A percentile compares a stretch with the other conserved stretches of the same genome.
phyloP scores from a whole-genome alignment of 2,329 filamentous ascomycete species.

The Calycina marina region DNA sequence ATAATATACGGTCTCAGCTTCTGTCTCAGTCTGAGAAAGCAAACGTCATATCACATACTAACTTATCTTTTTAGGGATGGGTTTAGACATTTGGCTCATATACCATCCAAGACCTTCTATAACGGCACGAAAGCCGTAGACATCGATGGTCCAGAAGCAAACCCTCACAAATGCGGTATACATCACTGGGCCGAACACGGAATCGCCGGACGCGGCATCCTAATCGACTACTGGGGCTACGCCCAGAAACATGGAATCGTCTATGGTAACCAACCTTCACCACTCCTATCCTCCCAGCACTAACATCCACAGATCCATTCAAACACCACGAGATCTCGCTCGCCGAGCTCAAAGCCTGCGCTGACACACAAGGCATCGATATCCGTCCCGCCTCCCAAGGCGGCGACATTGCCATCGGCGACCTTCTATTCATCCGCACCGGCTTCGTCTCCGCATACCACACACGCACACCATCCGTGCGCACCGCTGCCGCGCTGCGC shows the following conservation, averaged over 20 bases:
- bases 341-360: constrained; percentile 15
- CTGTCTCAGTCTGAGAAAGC: background rate
- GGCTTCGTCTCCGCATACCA: constrained; percentile 29
- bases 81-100: constrained; percentile 27
- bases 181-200: constrained; percentile 25
- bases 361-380: constrained; percentile 19
- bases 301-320: constrained; percentile 15
- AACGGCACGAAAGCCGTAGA: constrained; percentile 18
- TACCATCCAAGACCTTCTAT: constrained; percentile 16
- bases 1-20: background rate
- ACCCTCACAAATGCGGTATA: constrained; percentile 18
- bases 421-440: constrained; percentile 35
- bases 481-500: constrained; percentile 24
- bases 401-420: constrained; percentile 34
- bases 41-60: too few species aligned
- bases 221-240: constrained; percentile 35
- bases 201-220: constrained; percentile 39
- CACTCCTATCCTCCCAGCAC: background rate
- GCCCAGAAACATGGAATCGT: constrained; percentile 26
- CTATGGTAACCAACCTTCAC: constrained; percentile 14
- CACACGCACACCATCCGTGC: constrained; percentile 25
- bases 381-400: constrained; percentile 27
- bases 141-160: constrained; percentile 13
- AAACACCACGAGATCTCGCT: constrained; percentile 17
- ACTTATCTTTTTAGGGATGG: too few species aligned